Conservation (phyloP, 2,329 filamentous ascomycete species). For the Metarhizium brunneum region DNA sequence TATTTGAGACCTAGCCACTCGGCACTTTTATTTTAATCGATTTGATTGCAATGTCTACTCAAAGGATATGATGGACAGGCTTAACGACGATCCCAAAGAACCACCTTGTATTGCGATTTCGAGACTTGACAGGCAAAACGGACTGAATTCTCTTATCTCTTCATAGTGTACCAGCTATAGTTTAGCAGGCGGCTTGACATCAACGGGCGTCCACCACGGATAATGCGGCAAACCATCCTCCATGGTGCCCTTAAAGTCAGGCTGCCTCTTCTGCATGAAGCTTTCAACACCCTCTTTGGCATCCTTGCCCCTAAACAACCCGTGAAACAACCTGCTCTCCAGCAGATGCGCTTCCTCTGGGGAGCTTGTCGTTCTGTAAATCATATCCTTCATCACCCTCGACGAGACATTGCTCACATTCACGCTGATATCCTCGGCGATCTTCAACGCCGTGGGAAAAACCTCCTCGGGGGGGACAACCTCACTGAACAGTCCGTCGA, state of each 20-base stretch:
- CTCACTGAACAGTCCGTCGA: slow-evolving; percentile 57
- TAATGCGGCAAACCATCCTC: slow-evolving; percentile 50
- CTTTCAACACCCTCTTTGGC: slow-evolving; percentile 53
- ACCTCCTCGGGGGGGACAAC: slow-evolving; percentile 51
- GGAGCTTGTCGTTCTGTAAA: slow-evolving; percentile 48
- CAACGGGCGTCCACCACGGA: slow-evolving; percentile 57
- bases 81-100: background rate
- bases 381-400: slow-evolving; percentile 61
- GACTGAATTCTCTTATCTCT: background rate
- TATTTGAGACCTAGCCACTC: no score
- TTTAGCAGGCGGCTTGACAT: slow-evolving; percentile 14
- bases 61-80: no score
- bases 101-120: no score
- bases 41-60: no score
- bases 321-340: slow-evolving; percentile 55
- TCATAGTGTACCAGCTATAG: background rate
- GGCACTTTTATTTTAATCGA: no score
- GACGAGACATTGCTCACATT: slow-evolving; percentile 58
- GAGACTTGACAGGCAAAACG: background rate
- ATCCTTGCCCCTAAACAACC: slow-evolving; percentile 48
- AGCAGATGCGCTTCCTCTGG: slow-evolving; percentile 63
- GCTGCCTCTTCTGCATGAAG: slow-evolving; percentile 61
- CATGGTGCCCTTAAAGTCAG: slow-evolving; percentile 52
- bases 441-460: slow-evolving; percentile 52
- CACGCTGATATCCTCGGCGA: slow-evolving; percentile 56